Conservation (phyloP, 1,284 basidiomycete genomes). For the Sporisorium sorghi region DNA sequence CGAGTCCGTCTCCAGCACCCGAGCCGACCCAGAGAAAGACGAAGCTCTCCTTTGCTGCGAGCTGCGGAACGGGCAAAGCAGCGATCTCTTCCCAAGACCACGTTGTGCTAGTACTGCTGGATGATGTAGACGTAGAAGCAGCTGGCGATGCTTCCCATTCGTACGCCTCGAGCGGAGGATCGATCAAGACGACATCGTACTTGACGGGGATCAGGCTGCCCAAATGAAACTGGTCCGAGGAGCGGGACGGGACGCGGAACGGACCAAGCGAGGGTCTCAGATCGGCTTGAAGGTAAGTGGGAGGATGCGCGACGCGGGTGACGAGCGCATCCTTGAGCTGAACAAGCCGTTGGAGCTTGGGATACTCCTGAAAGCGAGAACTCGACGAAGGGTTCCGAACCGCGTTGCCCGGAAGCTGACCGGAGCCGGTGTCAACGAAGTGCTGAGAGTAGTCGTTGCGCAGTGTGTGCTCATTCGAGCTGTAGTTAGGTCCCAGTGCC, state of each 20-base stretch:
- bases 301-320: slow-evolving; percentile 46
- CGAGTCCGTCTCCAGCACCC: slow-evolving; percentile 88
- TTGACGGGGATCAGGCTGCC: slow-evolving; percentile 73
- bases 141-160: slow-evolving; percentile 52
- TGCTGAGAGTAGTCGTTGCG: slow-evolving; percentile 92
- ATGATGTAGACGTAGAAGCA: slow-evolving; percentile 10
- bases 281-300: slow-evolving; percentile 59
- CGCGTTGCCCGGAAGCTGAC: slow-evolving; percentile 59
- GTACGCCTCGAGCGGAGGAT: slow-evolving; percentile 78
- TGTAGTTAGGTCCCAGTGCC: slow-evolving; percentile 44
- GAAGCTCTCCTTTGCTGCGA: slow-evolving; percentile 85
- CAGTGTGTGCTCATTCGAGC: slow-evolving; percentile 89
- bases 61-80: slow-evolving; percentile 81
- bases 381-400: slow-evolving; percentile 70
- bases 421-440: slow-evolving; percentile 77
- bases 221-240: slow-evolving; percentile 44
- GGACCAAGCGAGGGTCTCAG: slow-evolving; percentile 41
- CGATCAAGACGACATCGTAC: slow-evolving; percentile 93
- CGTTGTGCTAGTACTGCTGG: background rate
- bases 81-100: slow-evolving; percentile 87
- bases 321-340: slow-evolving; percentile 60
- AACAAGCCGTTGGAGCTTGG: slow-evolving; percentile 59
- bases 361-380: slow-evolving; percentile 86
- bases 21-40: slow-evolving; percentile 96
- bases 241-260: slow-evolving; percentile 27